Evolutionary conservation across 495 filamentous ascomycete genomes (phyloP).

Genomic region (Cetradonia linearis): DNA sequence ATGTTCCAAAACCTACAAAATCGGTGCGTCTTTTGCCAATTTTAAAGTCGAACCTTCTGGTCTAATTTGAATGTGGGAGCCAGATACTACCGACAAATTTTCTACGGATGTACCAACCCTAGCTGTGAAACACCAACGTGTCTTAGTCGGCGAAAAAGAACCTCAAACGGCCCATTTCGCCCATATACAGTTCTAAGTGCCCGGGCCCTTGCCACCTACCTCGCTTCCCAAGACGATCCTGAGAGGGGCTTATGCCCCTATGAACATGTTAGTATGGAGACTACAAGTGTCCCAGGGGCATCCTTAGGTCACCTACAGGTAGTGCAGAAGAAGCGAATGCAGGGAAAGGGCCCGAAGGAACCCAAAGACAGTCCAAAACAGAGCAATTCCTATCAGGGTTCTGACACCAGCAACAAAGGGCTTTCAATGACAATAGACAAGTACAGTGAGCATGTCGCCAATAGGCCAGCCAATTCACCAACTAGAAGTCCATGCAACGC

Average conservation of each 20-base stretch:
- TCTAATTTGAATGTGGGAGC: not conserved
- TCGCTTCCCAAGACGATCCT: conserved; percentile 72
- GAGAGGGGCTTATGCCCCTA: conserved; percentile 59
- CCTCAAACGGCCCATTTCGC: conserved; percentile 58
- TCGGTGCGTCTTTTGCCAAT: conserved; percentile 10
- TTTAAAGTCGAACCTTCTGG: not conserved
- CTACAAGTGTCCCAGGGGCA: not conserved
- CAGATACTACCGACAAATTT: conserved; percentile 76
- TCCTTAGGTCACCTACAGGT: not conserved
- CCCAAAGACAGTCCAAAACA: not conserved
- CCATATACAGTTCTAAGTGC: conserved; percentile 61
- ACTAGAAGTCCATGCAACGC: not conserved
- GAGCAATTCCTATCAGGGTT: not conserved
- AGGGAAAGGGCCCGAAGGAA: not conserved
- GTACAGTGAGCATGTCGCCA: not conserved
- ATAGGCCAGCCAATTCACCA: not conserved
- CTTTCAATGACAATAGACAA: not conserved
- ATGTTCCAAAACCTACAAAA: conserved; percentile 17
- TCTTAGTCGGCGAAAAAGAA: conserved; percentile 61
- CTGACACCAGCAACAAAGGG: not conserved
- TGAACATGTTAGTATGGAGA: not conserved
- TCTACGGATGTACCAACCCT: conserved; percentile 65
- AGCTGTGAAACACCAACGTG: conserved; percentile 68
- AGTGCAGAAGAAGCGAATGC: not conserved
- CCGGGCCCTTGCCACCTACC: conserved; percentile 63